These are phyloP conservation scores for Cutaneotrichosporon mucoides DNA, from an alignment of 1,284 basidiomycete genomes.

Conservation along the genomic window DNA sequence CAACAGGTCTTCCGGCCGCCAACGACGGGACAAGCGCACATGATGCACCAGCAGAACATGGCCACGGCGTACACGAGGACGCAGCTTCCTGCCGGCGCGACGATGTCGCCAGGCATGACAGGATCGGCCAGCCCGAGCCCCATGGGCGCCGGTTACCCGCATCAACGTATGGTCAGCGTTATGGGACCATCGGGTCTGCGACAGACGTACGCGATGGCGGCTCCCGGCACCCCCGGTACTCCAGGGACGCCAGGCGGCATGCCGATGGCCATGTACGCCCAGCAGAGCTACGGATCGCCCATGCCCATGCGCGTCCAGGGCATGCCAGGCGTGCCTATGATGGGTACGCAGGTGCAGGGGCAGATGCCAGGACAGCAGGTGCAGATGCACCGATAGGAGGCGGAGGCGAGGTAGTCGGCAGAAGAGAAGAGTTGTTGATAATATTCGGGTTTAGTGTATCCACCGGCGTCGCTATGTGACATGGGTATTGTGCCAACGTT, in stretches of 20 bases:
- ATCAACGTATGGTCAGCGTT: background rate
- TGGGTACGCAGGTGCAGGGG: background rate
- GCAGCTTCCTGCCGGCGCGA: background rate
- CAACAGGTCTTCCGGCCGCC: background rate
- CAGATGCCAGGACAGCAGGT: slow-evolving; percentile 1
- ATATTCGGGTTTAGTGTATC: background rate
- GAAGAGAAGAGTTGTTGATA: background rate
- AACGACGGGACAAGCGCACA: background rate
- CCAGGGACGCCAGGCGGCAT: background rate
- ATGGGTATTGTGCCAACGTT: too few species aligned
- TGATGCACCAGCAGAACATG: slow-evolving; percentile 1
- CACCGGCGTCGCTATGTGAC: background rate
- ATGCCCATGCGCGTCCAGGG: background rate
- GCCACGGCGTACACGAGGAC: background rate
- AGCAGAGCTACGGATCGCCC: background rate
- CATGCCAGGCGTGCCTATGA: background rate
- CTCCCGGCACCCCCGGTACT: background rate
- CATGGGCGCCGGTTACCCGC: background rate
- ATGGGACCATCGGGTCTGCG: background rate
- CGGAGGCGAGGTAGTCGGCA: background rate
- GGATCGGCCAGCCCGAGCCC: background rate
- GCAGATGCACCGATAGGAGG: slow-evolving; percentile 4
- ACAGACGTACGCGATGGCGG: background rate
- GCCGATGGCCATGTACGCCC: background rate
- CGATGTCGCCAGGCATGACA: background rate